Conservation (phyloP, 2,329 filamentous ascomycete species). For the Zasmidium cellare region DNA sequence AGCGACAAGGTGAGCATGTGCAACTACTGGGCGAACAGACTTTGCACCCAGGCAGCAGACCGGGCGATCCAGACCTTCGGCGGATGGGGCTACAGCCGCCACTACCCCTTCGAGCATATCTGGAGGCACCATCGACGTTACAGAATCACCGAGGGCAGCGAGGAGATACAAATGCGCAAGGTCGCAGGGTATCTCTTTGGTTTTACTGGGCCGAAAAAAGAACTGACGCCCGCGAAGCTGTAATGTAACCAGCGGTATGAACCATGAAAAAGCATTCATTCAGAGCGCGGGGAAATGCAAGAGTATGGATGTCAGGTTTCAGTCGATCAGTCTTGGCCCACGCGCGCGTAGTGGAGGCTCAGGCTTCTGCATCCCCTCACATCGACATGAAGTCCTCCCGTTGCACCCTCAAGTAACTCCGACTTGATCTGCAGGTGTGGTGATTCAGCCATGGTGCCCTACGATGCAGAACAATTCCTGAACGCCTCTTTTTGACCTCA, state of each 20-base stretch:
- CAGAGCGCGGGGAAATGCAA: too few species aligned
- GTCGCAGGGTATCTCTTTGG: slow-evolving; percentile 61
- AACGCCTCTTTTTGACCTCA: too few species aligned
- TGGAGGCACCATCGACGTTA: slow-evolving; percentile 65
- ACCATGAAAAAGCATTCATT: too few species aligned
- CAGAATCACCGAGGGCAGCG: slow-evolving; percentile 64
- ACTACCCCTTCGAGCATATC: slow-evolving; percentile 64
- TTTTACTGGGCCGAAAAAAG: slow-evolving; percentile 46
- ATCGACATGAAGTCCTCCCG: too few species aligned
- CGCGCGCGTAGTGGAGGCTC: too few species aligned
- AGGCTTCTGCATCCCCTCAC: too few species aligned
- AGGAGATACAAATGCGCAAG: slow-evolving; percentile 68
- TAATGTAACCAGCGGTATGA: not conserved
- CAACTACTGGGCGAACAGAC: slow-evolving; percentile 64
- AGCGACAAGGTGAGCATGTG: slow-evolving; percentile 66
- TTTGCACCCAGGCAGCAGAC: slow-evolving; percentile 62
- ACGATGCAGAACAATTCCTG: too few species aligned
- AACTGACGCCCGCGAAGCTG: slow-evolving; percentile 18
- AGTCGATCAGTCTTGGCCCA: too few species aligned
- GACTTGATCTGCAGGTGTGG: too few species aligned
- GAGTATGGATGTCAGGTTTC: too few species aligned
- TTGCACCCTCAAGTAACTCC: too few species aligned
- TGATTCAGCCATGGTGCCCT: too few species aligned
- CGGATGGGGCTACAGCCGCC: slow-evolving; percentile 59
- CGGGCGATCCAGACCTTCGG: slow-evolving; percentile 64